phyloP scores from a whole-genome alignment of 148 eudicot genomes.

The Polygonum maritimum region DNA sequence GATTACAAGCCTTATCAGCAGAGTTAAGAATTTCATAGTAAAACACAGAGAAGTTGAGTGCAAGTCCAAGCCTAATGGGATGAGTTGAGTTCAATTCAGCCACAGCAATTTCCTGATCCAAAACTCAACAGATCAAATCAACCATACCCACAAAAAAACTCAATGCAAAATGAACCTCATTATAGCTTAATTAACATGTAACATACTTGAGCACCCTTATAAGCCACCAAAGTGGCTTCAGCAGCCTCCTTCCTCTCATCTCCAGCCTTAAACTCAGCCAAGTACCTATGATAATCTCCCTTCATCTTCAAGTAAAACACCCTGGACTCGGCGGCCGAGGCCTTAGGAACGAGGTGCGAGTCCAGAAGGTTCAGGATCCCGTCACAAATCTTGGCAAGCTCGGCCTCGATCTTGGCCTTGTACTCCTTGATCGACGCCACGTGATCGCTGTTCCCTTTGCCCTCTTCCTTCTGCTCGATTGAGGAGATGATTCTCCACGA shows the following conservation, averaged over 20 bases:
- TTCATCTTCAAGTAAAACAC: slow-evolving; percentile 87
- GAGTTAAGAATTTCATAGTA: slow-evolving; percentile 79
- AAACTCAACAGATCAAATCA: slow-evolving; percentile 9
- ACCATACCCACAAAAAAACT: too few species aligned
- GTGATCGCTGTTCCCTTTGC: slow-evolving; percentile 72
- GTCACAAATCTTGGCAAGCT: slow-evolving; percentile 68
- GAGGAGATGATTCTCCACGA: slow-evolving; percentile 88
- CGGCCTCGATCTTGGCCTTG: slow-evolving; percentile 61
- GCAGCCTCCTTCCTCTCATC: slow-evolving; percentile 84
- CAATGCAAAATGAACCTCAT: too few species aligned
- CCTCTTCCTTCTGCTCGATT: slow-evolving; percentile 80
- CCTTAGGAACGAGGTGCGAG: slow-evolving; percentile 52
- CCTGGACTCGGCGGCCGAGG: slow-evolving; percentile 65
- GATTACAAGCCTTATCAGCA: slow-evolving; percentile 78
- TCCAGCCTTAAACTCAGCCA: slow-evolving; percentile 75
- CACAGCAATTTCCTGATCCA: slow-evolving; percentile 57
- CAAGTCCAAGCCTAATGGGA: slow-evolving; percentile 88
- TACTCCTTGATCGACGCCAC: slow-evolving; percentile 64
- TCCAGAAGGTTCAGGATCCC: slow-evolving; percentile 67
- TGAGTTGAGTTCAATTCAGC: slow-evolving; percentile 78
- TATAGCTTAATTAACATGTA: background rate
- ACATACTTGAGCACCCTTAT: slow-evolving; percentile 81
- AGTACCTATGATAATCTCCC: slow-evolving; percentile 75
- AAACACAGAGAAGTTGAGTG: slow-evolving; percentile 82
- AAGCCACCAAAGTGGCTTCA: slow-evolving; percentile 65